Evolutionary conservation across 768 basidiomycete genomes (phyloP), one percentile per base, ranked within the genome.

Genomic region (Suillus decipiens): DNA sequence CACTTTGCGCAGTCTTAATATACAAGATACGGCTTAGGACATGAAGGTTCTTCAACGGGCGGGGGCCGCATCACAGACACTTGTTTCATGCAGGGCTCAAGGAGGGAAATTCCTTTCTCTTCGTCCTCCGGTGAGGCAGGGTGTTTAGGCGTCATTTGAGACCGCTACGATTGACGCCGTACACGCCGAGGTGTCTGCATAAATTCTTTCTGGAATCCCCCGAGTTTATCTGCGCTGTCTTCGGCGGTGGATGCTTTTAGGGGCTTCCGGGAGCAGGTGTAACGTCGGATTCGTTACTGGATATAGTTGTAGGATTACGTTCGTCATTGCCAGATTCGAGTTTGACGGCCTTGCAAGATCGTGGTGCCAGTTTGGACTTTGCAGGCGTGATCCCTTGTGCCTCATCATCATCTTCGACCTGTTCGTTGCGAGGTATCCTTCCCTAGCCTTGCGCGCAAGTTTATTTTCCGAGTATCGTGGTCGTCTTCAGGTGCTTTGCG

Each of bases 1-100:
- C n/a, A n/a, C n/a, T n/a, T n/a, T n/a, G n/a, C n/a, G n/a, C n/a
- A n/a, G n/a, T n/a, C n/a, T n/a, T n/a, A n/a, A n/a, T n/a, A n/a
- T n/a, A 96, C 92, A 24, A 99, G 80, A 17, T 96, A 89, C 19
- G 90, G 56, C 64, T 81, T 84, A 0, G 90, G 89, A 9, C 86
- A 89, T 45, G 80, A 68, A 19, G 82, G 81, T 66, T 89, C 88
- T 65, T 88, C 87, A 2, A 76, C 77, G 6, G 75, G 57, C 17
- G 67, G 71, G 0, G 73, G 63, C 63, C 75, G 73, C 14, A 77
- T 70, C 15, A 78, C 69, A 55, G 71, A 73, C 12, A 77, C 73
- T 0, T 78, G 76, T 15, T 67, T 69, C 34, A 36, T 43, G 62
- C 61, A 61, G 34, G 72, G 69, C 59, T 70, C 71, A 28, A 77